phyloP scores from a whole-genome alignment of 2,329 filamentous ascomycete species.

The Davidsoniella eucalypti region DNA sequence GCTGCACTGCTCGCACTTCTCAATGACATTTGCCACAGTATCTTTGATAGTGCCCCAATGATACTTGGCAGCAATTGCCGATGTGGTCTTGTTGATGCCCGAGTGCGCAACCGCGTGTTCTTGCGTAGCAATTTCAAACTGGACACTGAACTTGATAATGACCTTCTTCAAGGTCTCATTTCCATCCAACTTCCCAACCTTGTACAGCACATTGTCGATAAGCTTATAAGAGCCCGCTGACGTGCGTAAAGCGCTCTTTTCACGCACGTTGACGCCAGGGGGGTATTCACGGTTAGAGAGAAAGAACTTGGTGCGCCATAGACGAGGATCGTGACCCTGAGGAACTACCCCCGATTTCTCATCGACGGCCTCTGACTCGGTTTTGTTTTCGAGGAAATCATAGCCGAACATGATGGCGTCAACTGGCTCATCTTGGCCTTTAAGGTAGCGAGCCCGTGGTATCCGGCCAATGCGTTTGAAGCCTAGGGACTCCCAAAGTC shows the following conservation, averaged over 20 bases:
- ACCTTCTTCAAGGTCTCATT: conserved; percentile 53
- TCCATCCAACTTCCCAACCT: conserved; percentile 34
- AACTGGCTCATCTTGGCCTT: conserved; percentile 50
- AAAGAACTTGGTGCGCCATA: conserved; percentile 97
- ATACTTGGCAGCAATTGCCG: conserved; percentile 80
- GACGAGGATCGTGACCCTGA: conserved; percentile 55
- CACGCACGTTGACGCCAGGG: conserved; percentile 77
- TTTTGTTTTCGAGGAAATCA: conserved; percentile 34
- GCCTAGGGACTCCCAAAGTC: conserved; percentile 80
- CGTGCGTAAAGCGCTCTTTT: conserved; percentile 86
- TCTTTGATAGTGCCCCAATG: conserved; percentile 98
- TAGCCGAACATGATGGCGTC: conserved; percentile 67
- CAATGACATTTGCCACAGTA: conserved; percentile 86
- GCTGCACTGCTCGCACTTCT: conserved; percentile 80
- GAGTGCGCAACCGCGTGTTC: conserved; percentile 65
- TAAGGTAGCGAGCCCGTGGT: conserved; percentile 52
- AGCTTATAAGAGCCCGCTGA: conserved; percentile 93
- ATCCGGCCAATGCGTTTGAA: conserved; percentile 86
- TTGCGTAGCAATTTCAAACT: conserved; percentile 74
- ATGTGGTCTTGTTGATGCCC: conserved; percentile 96
- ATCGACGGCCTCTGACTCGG: conserved; percentile 19
- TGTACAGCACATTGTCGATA: conserved; percentile 69
- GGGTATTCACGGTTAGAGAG: conserved; percentile 90
- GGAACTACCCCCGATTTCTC: conserved; percentile 11
- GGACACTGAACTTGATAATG: conserved; percentile 71